These are phyloP conservation scores for Solanum clarkiae DNA, from an alignment of 257 asterid species.

Conservation along the genomic window DNA sequence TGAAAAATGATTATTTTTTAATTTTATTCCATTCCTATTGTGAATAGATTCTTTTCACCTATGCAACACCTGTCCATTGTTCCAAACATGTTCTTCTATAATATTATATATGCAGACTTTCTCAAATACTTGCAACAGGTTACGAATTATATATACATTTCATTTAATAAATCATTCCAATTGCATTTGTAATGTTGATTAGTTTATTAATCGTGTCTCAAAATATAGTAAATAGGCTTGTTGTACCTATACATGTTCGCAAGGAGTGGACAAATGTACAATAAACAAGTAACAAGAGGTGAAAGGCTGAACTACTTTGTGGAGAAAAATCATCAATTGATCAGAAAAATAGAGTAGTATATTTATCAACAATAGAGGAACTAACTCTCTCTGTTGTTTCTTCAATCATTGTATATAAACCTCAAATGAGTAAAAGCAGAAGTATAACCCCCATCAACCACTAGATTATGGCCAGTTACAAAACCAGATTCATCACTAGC, in stretches of 20 bases:
- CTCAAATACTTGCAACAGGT: not conserved
- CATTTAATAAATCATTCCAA: not conserved
- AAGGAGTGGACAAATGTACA: too few species aligned
- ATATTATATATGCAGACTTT: too few species aligned
- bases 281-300: too few species aligned
- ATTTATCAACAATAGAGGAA: not conserved
- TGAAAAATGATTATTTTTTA: not conserved
- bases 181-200: not conserved
- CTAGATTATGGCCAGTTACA: not conserved
- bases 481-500: not conserved
- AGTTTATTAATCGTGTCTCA: not conserved
- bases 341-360: too few species aligned
- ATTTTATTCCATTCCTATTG: not conserved
- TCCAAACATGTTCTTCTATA: too few species aligned
- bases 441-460: not conserved
- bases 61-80: too few species aligned
- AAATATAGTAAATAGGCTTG: too few species aligned
- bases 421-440: not conserved
- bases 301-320: too few species aligned
- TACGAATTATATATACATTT: not conserved
- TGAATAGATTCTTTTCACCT: not conserved
- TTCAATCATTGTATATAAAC: not conserved
- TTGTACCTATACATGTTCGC: too few species aligned
- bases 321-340: too few species aligned
- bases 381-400: not conserved